phyloP scores from a whole-genome alignment of 371 early-diverging fungal genomes.

The Apophysomyces ossiformis region DNA sequence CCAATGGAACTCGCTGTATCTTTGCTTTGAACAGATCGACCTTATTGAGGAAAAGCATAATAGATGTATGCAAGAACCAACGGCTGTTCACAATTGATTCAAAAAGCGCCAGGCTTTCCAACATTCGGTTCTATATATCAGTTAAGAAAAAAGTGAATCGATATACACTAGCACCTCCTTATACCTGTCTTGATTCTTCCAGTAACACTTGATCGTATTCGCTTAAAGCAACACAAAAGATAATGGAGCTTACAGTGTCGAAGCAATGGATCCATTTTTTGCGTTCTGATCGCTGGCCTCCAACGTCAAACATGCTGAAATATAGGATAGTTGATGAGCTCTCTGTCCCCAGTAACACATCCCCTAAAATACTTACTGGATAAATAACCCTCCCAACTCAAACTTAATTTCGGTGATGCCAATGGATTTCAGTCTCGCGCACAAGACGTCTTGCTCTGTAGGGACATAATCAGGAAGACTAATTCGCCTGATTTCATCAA shows the following conservation, averaged over 20 bases:
- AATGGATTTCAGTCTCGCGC: conserved; percentile 85
- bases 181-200: conserved; percentile 70
- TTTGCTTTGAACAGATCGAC: conserved; percentile 76
- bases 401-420: conserved; percentile 79
- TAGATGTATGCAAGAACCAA: conserved; percentile 66
- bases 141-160: conserved; percentile 21
- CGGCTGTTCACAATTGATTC: conserved; percentile 78
- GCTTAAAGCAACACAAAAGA: conserved; percentile 71
- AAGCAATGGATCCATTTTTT: conserved; percentile 95
- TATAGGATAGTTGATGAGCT: not conserved
- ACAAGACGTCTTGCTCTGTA: conserved; percentile 75
- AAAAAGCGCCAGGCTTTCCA: conserved; percentile 81
- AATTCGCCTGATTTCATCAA: conserved; percentile 62
- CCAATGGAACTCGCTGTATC: conserved; percentile 55
- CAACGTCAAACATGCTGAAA: conserved; percentile 70
- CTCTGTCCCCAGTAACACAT: conserved; percentile 18
- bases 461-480: conserved; percentile 68
- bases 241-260: conserved; percentile 77
- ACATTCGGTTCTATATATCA: conserved; percentile 75
- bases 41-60: conserved; percentile 84
- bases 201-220: conserved; percentile 77
- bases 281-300: conserved; percentile 81
- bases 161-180: not conserved
- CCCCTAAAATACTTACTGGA: conserved; percentile 64
- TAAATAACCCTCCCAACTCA: conserved; percentile 63